Evolutionary conservation across 768 basidiomycete species (phyloP).

Genomic region (Boletus subparvulus): DNA sequence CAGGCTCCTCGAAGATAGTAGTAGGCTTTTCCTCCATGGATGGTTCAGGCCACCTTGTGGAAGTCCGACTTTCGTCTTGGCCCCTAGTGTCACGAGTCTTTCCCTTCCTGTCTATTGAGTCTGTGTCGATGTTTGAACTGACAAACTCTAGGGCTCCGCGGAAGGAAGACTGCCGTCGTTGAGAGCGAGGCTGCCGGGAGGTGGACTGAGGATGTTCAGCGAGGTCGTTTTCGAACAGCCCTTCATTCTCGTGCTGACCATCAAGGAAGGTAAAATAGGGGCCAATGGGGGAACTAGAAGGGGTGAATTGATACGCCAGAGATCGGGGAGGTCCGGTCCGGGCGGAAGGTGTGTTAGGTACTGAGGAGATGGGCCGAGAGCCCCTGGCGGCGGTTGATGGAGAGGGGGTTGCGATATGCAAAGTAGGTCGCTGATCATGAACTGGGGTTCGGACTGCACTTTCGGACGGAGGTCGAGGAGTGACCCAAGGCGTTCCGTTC

Average conservation of each 20-base stretch:
- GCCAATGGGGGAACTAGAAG: slow-evolving; percentile 41
- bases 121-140: slow-evolving; percentile 34
- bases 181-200: slow-evolving; percentile 28
- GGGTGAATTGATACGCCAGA: slow-evolving; percentile 61
- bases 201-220: slow-evolving; percentile 34
- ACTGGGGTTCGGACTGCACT: neutral
- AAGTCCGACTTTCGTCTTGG: slow-evolving; percentile 51
- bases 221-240: slow-evolving; percentile 31
- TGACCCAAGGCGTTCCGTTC: neutral
- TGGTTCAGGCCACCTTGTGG: slow-evolving; percentile 55
- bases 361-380: slow-evolving; percentile 4
- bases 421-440: slow-evolving; percentile 9
- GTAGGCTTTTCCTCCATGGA: slow-evolving; percentile 46
- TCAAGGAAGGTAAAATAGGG: slow-evolving; percentile 28
- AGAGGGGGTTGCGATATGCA: slow-evolving; percentile 16
- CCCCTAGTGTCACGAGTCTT: slow-evolving; percentile 50
- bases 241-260: slow-evolving; percentile 28
- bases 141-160: slow-evolving; percentile 60
- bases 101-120: slow-evolving; percentile 50
- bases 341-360: slow-evolving; percentile 51
- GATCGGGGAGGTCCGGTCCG: slow-evolving; percentile 77
- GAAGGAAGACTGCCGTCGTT: slow-evolving; percentile 45
- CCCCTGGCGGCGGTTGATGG: slow-evolving; percentile 2
- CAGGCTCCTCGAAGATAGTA: slow-evolving; percentile 30
- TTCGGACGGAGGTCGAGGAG: neutral